Conservation (phyloP, 345 rosid species). For the Lepidium aucheri region DNA sequence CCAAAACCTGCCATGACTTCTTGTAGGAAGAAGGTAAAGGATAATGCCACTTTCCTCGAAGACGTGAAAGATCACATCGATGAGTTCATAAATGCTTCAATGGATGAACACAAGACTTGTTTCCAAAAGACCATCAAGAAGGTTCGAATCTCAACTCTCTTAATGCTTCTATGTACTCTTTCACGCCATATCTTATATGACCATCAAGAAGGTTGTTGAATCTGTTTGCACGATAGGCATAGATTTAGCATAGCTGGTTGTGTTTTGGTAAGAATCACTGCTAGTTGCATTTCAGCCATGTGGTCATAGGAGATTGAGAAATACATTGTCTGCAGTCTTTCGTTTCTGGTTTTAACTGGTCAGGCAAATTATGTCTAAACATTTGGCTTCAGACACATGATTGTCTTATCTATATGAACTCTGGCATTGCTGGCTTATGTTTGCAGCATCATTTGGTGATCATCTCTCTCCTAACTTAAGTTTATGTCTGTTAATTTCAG, state of each 20-base stretch:
- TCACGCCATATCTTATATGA: background rate
- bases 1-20: slow-evolving; percentile 36
- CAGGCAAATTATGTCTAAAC: background rate
- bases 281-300: background rate
- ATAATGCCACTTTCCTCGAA: slow-evolving; percentile 63
- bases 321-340: background rate
- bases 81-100: slow-evolving; percentile 72
- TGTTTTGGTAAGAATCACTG: background rate
- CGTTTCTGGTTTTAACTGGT: background rate
- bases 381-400: background rate
- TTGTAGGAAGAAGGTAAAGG: slow-evolving; percentile 64
- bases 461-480: background rate
- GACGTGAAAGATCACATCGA: slow-evolving; percentile 83
- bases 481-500: slow-evolving; percentile 28
- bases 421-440: background rate
- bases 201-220: background rate
- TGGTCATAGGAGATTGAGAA: background rate
- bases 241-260: background rate
- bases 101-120: slow-evolving; percentile 84
- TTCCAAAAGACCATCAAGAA: slow-evolving; percentile 67
- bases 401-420: background rate
- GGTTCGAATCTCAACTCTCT: slow-evolving; percentile 32
- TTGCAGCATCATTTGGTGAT: background rate
- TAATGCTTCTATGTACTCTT: background rate
- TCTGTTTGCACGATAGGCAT: background rate